Percentiles rank a stretch among this genome's conserved stretches.
These are phyloP conservation scores for Drosera capensis DNA, from an alignment of 148 eudicot species.

Conservation along the genomic window DNA sequence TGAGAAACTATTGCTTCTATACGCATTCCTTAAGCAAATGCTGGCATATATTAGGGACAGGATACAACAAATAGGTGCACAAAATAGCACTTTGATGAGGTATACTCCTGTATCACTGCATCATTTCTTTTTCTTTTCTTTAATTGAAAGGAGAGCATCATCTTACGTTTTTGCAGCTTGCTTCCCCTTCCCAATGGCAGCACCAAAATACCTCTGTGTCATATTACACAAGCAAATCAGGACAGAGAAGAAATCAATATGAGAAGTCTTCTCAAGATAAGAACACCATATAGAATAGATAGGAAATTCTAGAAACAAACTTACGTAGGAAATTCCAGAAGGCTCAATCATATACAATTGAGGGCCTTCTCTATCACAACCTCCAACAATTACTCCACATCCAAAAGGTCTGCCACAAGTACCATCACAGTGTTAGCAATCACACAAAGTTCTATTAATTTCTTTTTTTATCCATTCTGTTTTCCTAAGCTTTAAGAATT, in stretches of 20 bases:
- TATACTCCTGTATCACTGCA: background rate
- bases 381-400: conserved; percentile 90
- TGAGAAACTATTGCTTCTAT: too few species aligned
- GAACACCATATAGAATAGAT: conserved; percentile 37
- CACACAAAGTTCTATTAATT: too few species aligned
- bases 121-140: background rate
- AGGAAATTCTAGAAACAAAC: conserved; percentile 60
- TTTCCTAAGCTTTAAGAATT: too few species aligned
- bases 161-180: conserved; percentile 99
- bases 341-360: conserved; percentile 93
- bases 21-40: too few species aligned
- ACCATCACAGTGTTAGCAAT: background rate
- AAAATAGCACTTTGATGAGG: background rate
- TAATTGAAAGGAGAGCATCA: background rate
- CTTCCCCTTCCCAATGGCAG: conserved; percentile 95
- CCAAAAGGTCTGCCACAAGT: conserved; percentile 77
- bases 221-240: conserved; percentile 3
- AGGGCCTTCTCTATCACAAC: conserved; percentile 96
- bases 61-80: background rate
- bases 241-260: background rate
- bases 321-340: conserved; percentile 95
- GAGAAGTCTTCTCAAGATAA: background rate
- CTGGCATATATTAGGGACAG: too few species aligned
- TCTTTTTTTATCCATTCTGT: too few species aligned
- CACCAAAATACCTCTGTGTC: conserved; percentile 80